These are phyloP conservation scores for Gossypium longicalyx DNA, from an alignment of 345 rosid genomes.

Conservation along the genomic window DNA sequence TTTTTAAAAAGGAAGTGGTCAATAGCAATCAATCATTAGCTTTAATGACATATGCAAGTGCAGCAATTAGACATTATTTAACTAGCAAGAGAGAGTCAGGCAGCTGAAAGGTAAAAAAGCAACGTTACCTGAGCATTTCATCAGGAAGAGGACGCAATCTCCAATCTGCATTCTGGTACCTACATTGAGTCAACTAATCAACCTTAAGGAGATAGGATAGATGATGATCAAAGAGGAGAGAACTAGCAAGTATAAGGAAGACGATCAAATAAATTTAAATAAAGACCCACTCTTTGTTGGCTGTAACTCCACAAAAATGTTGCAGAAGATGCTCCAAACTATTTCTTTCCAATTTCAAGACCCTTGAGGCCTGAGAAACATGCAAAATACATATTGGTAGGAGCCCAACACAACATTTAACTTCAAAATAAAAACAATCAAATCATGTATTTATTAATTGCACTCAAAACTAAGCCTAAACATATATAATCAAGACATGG, in stretches of 20 bases:
- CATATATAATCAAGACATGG: neutral
- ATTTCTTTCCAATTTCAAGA: constrained; percentile 79
- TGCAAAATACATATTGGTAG: neutral
- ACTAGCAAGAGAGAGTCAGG: neutral
- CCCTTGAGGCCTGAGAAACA: constrained; percentile 70
- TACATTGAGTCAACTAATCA: constrained; percentile 40
- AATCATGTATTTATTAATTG: neutral
- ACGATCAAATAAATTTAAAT: constrained; percentile 13
- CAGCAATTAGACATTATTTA: constrained; percentile 4
- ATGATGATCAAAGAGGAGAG: constrained; percentile 5
- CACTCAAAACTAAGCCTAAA: neutral
- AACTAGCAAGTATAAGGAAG: constrained; percentile 7
- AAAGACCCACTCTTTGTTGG: constrained; percentile 75
- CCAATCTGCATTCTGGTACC: constrained; percentile 98
- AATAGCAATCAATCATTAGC: neutral
- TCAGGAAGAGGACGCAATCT: constrained; percentile 87
- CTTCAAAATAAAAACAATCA: neutral
- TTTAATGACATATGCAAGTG: neutral
- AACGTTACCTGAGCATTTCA: constrained; percentile 66
- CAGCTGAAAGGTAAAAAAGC: neutral
- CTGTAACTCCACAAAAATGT: constrained; percentile 70
- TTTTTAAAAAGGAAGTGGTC: neutral
- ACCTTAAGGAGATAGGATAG: constrained; percentile 3
- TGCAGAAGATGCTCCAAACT: constrained; percentile 81
- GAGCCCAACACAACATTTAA: neutral